Percentiles rank a stretch among this genome's conserved stretches.
These are phyloP conservation scores for Teratosphaeria destructans DNA, from an alignment of 2,329 filamentous ascomycete genomes.

Conservation along the genomic window DNA sequence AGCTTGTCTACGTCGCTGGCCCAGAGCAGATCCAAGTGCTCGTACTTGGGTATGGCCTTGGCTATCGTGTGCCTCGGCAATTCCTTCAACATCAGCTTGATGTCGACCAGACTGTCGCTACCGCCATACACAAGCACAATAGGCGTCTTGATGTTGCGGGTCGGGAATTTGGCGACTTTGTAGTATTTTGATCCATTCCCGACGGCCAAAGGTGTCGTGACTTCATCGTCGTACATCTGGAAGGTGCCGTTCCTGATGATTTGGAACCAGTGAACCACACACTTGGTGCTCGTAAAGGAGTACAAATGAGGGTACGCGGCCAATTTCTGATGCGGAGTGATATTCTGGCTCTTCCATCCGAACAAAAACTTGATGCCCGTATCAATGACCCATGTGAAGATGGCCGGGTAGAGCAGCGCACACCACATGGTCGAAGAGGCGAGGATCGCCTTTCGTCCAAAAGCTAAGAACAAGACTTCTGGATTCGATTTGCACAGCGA, in stretches of 20 bases:
- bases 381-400: constrained; percentile 84
- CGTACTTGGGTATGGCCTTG: constrained; percentile 81
- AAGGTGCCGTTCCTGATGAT: constrained; percentile 94
- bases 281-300: constrained; percentile 93
- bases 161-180: constrained; percentile 93
- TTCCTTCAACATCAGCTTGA: constrained; percentile 82
- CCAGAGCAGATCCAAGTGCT: constrained; percentile 96
- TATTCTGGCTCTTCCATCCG: constrained; percentile 79
- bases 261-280: constrained; percentile 98
- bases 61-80: constrained; percentile 76
- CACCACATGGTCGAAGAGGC: constrained; percentile 97
- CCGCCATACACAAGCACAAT: constrained; percentile 90
- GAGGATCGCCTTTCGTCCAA: constrained; percentile 82
- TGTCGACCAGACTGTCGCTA: constrained; percentile 87
- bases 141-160: constrained; percentile 91
- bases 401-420: constrained; percentile 83
- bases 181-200: constrained; percentile 72
- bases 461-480: constrained; percentile 82
- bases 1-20: constrained; percentile 70
- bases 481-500: constrained; percentile 89
- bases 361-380: constrained; percentile 73
- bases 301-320: constrained; percentile 93
- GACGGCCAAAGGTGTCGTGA: constrained; percentile 64
- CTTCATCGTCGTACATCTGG: constrained; percentile 97
- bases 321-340: constrained; percentile 76